Base-by-base conservation (phyloP, 202 grass and related monocot species). In the Dendrocalamus latiflorus region DNA sequence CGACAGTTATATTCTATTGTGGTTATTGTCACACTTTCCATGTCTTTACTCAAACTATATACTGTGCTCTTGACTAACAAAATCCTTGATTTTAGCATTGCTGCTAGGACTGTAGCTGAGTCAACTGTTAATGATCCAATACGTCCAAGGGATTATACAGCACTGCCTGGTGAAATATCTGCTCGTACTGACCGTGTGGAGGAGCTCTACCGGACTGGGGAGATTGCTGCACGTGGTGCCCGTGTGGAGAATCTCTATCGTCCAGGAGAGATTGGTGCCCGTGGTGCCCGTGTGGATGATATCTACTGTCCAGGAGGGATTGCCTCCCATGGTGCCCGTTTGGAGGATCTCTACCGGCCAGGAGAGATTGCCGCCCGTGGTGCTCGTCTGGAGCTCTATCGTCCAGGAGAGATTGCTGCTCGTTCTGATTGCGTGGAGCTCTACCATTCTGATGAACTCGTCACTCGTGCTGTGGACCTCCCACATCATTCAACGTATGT, bases 11-110 rank as follows among this genome's bases (percentile, higher is more conserved):
- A 66, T 75, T 41, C 6, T 66, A 36, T 72, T 81, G 18, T 75
- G 70, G 15, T 54, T 81, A 63, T 80, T 51, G 18, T 34, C 24
- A 47, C n/a, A 18, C 41, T 33, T 73, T 72, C 21, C 25, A 45
- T 82, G n/a, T 53, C 45, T 64, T 20, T 60, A 34, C 28, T 76
- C 60, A 33, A 68, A 44, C n/a, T 48, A 75, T 87, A 38, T 62
- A 38, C 36, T 24, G 30, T 74, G 53, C n/a, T n/a, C 37, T 67
- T 70, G 50, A 81, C 30, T 37, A 72, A 42, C 18, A 74, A 85
- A 54, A 22, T 75, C 61, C 20, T 85, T 89, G 36, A 70, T 68
- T 75, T 76, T 84, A 91, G 92, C 16, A 21, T 84, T 83, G 39
- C 74, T 78, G 86, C 82, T 48, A 88, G 86, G 49, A 67, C 75